Evolutionary conservation across 139 green algal genomes (phyloP).

Genomic region (Chlorella sp.): DNA sequence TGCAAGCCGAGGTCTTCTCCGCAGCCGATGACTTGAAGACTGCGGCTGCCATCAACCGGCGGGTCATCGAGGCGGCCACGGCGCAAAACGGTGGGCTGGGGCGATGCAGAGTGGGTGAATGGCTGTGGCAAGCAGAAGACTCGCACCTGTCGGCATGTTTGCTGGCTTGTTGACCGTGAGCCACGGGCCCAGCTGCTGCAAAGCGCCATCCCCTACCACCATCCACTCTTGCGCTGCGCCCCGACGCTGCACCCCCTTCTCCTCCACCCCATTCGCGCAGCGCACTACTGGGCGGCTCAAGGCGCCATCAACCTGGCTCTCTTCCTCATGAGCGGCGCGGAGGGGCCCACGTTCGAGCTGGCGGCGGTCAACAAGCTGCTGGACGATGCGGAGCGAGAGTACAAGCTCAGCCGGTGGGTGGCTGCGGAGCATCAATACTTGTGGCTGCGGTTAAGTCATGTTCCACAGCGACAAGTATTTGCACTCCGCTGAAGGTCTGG

Average conservation of each 20-base stretch:
- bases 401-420: neutral
- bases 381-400: neutral
- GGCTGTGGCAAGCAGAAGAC: no score
- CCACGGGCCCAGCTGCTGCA: no score
- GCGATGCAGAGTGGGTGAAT: no score
- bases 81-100: neutral
- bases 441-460: no score
- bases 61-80: neutral
- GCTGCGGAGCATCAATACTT: no score
- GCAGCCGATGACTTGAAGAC: neutral
- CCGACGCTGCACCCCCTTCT: neutral
- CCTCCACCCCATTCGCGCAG: neutral
- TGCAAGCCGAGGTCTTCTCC: neutral
- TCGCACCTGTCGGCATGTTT: no score
- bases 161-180: no score
- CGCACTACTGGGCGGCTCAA: conserved; percentile 1
- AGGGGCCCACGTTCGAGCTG: neutral
- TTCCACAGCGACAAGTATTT: no score
- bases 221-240: no score
- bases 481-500: no score
- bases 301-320: neutral
- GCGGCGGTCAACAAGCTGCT: neutral
- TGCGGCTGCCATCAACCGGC: neutral
- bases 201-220: no score
- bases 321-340: neutral